Percentiles rank a stretch among this genome's conserved stretches.
These are phyloP conservation scores for Monosporozyma yasuniensis DNA, from an alignment of 805 yeast genomes.

Conservation along the genomic window DNA sequence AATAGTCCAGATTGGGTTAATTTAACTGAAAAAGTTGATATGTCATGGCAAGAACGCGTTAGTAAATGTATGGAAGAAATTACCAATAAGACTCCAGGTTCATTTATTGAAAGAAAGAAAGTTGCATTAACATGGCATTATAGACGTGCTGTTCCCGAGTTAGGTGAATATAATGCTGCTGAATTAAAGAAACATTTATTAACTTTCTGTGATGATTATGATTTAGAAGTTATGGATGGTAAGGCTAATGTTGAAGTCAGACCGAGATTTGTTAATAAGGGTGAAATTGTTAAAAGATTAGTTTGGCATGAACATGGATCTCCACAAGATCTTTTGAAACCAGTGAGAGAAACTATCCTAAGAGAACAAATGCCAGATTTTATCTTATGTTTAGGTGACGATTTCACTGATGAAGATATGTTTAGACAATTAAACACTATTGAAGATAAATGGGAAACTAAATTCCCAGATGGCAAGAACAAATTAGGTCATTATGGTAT, in stretches of 20 bases:
- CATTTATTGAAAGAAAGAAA: conserved; percentile 76
- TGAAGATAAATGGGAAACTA: conserved; percentile 36
- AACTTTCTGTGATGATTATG: conserved; percentile 56
- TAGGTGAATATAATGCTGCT: conserved; percentile 79
- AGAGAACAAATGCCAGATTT: conserved; percentile 64
- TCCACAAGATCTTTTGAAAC: conserved; percentile 36
- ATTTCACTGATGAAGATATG: conserved; percentile 97
- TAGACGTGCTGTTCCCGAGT: conserved; percentile 86
- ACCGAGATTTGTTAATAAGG: conserved; percentile 90
- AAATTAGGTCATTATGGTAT: conserved; percentile 50
- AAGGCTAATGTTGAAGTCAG: conserved; percentile 97
- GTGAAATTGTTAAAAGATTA: conserved; percentile 83
- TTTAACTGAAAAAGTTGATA: conserved; percentile 70
- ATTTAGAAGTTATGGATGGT: conserved; percentile 93
- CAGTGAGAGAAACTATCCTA: conserved; percentile 26
- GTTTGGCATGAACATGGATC: conserved; percentile 57
- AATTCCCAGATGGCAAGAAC: conserved; percentile 34
- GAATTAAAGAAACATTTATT: conserved; percentile 59
- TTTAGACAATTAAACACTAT: conserved; percentile 64
- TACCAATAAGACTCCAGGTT: conserved; percentile 86
- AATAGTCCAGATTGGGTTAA: conserved; percentile 67
- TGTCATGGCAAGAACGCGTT: conserved; percentile 91
- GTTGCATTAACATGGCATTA: conserved; percentile 98
- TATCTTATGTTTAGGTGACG: conserved; percentile 88
- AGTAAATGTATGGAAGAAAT: conserved; percentile 60